A percentile compares a stretch with the other conserved stretches of the same genome.
phyloP scores from a whole-genome alignment of 1,139 yeast genomes.

The Candida tetrigidarum region DNA sequence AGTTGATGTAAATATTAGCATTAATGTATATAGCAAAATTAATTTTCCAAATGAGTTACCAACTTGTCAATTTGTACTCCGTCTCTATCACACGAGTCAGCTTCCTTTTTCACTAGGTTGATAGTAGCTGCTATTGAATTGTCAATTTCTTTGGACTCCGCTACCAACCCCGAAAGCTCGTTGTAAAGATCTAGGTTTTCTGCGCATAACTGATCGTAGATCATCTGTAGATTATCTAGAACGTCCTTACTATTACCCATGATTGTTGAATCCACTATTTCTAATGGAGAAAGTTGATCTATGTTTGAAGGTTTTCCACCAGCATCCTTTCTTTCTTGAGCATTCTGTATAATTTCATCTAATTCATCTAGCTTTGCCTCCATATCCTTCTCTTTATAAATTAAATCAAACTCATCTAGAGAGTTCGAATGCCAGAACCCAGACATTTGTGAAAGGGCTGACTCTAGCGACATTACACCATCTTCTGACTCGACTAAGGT shows the following conservation, averaged over 20 bases:
- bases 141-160: constrained; percentile 27
- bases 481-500: constrained; percentile 50
- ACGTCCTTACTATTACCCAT: constrained; percentile 28
- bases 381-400: constrained; percentile 65
- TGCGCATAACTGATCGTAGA: constrained; percentile 38
- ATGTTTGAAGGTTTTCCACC: constrained; percentile 30
- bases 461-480: constrained; percentile 56
- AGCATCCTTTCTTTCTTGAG: constrained; percentile 38
- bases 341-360: constrained; percentile 65
- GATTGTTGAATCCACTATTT: constrained; percentile 39
- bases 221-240: constrained; percentile 35
- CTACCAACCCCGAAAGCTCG: constrained; percentile 26
- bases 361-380: constrained; percentile 61
- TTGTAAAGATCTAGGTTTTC: constrained; percentile 39
- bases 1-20: constrained; percentile 8
- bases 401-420: constrained; percentile 64
- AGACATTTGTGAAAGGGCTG: constrained; percentile 63
- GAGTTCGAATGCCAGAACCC: constrained; percentile 65
- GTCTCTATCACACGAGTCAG: constrained; percentile 11
- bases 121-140: constrained; percentile 28
- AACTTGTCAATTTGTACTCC: constrained; percentile 6
- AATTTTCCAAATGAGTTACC: constrained; percentile 2
- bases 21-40: constrained; percentile 9
- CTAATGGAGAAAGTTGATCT: constrained; percentile 36
- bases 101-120: constrained; percentile 29